Evolutionary conservation across 2,329 filamentous ascomycete genomes (phyloP).

Genomic region (Pestalotiopsis sp.): DNA sequence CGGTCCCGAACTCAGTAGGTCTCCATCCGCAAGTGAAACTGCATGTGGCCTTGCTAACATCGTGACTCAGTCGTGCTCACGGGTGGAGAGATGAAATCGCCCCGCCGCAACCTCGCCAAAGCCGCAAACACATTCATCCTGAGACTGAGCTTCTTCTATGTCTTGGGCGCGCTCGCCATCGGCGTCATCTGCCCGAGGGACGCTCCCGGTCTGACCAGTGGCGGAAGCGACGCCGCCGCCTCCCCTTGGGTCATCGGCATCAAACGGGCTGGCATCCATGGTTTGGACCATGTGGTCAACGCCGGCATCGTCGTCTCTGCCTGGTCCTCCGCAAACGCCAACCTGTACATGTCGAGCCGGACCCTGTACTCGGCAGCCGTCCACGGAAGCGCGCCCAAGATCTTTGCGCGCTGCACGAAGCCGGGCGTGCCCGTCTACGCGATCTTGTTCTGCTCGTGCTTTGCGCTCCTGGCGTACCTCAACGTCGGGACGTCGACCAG

Average conservation of each 20-base stretch:
- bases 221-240: conserved; percentile 34
- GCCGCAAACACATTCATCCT: conserved; percentile 35
- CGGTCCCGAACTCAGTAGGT: conserved; percentile 24
- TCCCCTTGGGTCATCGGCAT: conserved; percentile 56
- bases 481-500: conserved; percentile 60
- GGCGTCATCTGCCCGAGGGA: conserved; percentile 36
- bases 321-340: conserved; percentile 42
- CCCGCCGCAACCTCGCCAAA: conserved; percentile 3
- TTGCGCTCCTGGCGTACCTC: conserved; percentile 68
- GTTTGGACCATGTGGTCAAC: conserved; percentile 36
- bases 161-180: conserved; percentile 38
- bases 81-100: conserved; percentile 12
- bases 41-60: not conserved
- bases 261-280: conserved; percentile 40
- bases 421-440: conserved; percentile 39
- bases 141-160: conserved; percentile 38
- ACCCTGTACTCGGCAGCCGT: conserved; percentile 50
- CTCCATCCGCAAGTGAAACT: not conserved
- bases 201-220: conserved; percentile 31
- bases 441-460: conserved; percentile 47
- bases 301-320: conserved; percentile 38
- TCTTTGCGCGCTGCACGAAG: conserved; percentile 47
- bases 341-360: conserved; percentile 46
- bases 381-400: conserved; percentile 46
- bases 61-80: conserved; percentile 20